These are phyloP conservation scores for Cryphonectria naterciae DNA, from an alignment of 2,329 filamentous ascomycete species.

Conservation along the genomic window DNA sequence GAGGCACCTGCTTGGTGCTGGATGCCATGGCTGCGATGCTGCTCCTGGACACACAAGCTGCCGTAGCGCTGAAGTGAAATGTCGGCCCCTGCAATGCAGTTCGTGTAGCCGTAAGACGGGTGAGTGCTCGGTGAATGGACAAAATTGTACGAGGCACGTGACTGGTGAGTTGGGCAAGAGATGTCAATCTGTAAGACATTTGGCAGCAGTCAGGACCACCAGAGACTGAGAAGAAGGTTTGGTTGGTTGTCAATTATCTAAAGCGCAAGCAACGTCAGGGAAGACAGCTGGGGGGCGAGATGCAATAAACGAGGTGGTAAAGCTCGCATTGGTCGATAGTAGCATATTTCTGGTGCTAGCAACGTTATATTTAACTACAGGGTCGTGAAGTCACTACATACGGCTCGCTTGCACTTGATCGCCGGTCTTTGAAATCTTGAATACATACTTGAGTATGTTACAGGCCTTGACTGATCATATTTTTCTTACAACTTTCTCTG, in stretches of 20 bases:
- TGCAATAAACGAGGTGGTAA: background rate
- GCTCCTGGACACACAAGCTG: background rate
- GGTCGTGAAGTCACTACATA: conserved; percentile 1
- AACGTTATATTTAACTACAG: background rate
- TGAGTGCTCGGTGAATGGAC: background rate
- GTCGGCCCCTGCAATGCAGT: background rate
- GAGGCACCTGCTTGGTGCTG: conserved; percentile 4
- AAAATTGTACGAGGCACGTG: background rate
- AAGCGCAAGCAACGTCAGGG: background rate
- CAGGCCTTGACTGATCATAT: background rate
- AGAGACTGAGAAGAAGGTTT: background rate
- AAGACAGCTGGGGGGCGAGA: background rate
- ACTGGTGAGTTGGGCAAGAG: background rate
- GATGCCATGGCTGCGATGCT: conserved; percentile 22
- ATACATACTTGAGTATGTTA: background rate
- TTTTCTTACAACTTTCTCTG: background rate
- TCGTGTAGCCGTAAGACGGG: background rate
- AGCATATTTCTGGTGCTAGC: background rate
- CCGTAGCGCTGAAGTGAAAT: background rate
- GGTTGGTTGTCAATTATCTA: background rate
- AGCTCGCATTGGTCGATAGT: background rate
- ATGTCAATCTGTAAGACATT: background rate
- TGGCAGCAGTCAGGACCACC: background rate
- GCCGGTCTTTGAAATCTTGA: background rate
- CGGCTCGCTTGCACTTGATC: background rate